Conservation (phyloP, 2,329 filamentous ascomycete genomes). For the Teratosphaeria nubilosa region DNA sequence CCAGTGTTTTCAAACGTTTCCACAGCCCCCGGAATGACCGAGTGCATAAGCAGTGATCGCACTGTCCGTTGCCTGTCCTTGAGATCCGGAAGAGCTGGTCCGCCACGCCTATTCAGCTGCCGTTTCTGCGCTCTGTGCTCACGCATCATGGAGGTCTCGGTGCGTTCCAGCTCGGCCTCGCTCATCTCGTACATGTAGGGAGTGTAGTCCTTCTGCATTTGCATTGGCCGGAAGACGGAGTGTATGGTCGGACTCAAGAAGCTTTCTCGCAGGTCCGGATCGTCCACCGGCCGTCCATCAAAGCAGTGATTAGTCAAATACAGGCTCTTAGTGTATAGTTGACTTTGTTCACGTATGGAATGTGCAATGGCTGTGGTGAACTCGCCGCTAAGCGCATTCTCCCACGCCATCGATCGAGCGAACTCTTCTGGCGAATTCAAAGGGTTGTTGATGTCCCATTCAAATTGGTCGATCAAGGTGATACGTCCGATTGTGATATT, state of each 20-base stretch:
- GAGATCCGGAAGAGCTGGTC: constrained; percentile 86
- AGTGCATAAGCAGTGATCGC: constrained; percentile 82
- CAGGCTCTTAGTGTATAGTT: constrained; percentile 85
- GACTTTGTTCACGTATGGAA: constrained; percentile 90
- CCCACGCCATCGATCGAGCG: constrained; percentile 75
- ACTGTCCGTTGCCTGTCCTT: constrained; percentile 92
- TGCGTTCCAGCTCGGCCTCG: constrained; percentile 78
- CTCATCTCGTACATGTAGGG: constrained; percentile 91
- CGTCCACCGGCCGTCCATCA: constrained; percentile 85
- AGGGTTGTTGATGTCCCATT: constrained; percentile 97
- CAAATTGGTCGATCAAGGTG: constrained; percentile 91
- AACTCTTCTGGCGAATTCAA: constrained; percentile 92
- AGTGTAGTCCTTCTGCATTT: constrained; percentile 86
- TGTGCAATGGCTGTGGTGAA: constrained; percentile 97
- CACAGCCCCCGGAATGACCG: constrained; percentile 80
- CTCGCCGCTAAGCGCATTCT: constrained; percentile 84
- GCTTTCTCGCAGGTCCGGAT: constrained; percentile 74
- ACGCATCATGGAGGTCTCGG: constrained; percentile 83
- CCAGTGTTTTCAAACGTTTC: constrained; percentile 71
- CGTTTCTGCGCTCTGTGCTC: constrained; percentile 92
- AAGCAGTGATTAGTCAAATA: constrained; percentile 93
- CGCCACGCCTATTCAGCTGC: constrained; percentile 85
- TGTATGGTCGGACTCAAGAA: constrained; percentile 79
- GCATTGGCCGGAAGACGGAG: constrained; percentile 77
- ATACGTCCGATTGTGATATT: constrained; percentile 96